Evolutionary conservation across 2,329 filamentous ascomycete genomes (phyloP).

Genomic region (Penicillium sp.): DNA sequence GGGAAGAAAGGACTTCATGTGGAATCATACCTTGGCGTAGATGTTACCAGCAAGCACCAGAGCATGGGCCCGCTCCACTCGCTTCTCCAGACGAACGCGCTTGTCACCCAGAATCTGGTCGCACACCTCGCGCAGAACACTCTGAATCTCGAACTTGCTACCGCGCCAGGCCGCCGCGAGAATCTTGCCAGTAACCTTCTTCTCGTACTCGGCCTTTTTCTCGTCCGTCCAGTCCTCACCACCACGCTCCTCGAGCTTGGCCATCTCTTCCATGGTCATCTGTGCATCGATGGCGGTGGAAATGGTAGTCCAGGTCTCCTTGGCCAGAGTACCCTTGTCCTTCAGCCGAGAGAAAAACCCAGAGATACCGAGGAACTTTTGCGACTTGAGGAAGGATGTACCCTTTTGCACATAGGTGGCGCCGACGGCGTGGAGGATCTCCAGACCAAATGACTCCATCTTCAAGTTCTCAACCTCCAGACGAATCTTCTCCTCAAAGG

Average conservation of each 20-base stretch:
- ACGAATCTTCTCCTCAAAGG: conserved; percentile 91
- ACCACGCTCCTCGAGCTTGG: conserved; percentile 87
- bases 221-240: conserved; percentile 99
- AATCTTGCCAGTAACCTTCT: conserved; percentile 95
- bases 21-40: conserved; percentile 71
- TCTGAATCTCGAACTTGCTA: conserved; percentile 97
- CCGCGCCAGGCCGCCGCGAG: conserved; percentile 94
- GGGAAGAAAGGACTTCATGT: background rate
- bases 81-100: conserved; percentile 78
- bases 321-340: conserved; percentile 94
- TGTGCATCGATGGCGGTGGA: conserved; percentile 95
- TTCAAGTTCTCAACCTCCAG: conserved; percentile 97
- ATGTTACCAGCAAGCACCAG: conserved; percentile 86
- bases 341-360: conserved; percentile 93
- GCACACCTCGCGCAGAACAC: conserved; percentile 91
- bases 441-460: conserved; percentile 97
- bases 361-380: conserved; percentile 94
- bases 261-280: conserved; percentile 99
- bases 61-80: conserved; percentile 87
- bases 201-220: conserved; percentile 93
- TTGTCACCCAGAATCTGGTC: conserved; percentile 80
- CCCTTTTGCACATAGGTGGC: conserved; percentile 87
- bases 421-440: conserved; percentile 94
- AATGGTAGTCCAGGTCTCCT: conserved; percentile 98
- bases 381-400: conserved; percentile 83